A percentile compares a stretch with the other conserved stretches of the same genome.
phyloP scores from a whole-genome alignment of 225 moss, liverwort and hornwort genomes.

The Straminergon stramineum region DNA sequence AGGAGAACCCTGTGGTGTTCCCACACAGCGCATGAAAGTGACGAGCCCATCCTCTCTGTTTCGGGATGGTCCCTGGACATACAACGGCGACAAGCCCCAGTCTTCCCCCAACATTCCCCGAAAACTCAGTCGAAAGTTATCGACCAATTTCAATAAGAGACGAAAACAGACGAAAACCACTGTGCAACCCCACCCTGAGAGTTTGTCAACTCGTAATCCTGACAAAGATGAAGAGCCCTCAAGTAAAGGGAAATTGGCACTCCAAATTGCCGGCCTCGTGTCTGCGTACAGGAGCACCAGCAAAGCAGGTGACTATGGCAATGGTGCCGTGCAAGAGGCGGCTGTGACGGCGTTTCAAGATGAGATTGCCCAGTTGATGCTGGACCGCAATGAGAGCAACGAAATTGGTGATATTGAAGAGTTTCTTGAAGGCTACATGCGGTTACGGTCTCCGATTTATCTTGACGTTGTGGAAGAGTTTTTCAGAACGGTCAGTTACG shows the following conservation, averaged over 20 bases:
- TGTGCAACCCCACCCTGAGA: neutral
- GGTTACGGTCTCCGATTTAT: slow-evolving; percentile 21
- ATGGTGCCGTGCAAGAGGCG: neutral
- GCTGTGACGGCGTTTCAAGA: slow-evolving; percentile 29
- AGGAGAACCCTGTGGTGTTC: neutral
- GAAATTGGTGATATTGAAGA: slow-evolving; percentile 38
- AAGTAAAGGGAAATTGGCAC: neutral
- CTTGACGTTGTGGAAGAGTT: slow-evolving; percentile 37
- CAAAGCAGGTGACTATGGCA: neutral
- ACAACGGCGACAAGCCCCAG: neutral
- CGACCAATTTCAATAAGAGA: slow-evolving; percentile 19
- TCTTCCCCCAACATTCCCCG: neutral
- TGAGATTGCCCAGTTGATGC: slow-evolving; percentile 37
- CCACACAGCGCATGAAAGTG: slow-evolving; percentile 10
- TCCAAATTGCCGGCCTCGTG: slow-evolving; percentile 18
- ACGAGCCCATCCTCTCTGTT: slow-evolving; percentile 26
- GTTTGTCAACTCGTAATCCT: neutral
- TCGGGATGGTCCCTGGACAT: neutral
- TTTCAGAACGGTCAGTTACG: slow-evolving; percentile 27
- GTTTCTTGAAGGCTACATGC: slow-evolving; percentile 45
- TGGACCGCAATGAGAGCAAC: slow-evolving; percentile 19
- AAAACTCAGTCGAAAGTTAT: slow-evolving; percentile 16
- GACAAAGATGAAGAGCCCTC: neutral
- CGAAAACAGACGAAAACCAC: neutral
- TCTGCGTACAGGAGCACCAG: neutral